phyloP scores from a whole-genome alignment of 345 rosid species.

The Lepidium aucheri region DNA sequence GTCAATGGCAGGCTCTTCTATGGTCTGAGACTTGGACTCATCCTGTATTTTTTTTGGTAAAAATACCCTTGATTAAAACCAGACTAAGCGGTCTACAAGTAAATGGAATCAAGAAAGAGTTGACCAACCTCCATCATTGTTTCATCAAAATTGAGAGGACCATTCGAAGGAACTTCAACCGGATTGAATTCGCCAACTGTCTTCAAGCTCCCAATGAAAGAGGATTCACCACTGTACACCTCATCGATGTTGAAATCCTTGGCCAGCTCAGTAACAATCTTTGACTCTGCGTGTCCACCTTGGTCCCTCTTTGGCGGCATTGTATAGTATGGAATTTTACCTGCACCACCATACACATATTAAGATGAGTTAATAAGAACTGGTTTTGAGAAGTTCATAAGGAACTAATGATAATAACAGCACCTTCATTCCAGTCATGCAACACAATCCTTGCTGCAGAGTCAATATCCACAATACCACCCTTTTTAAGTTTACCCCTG shows the following conservation, averaged over 20 bases:
- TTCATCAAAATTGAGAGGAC: conserved; percentile 61
- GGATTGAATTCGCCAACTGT: conserved; percentile 53
- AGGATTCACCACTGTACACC: conserved; percentile 69
- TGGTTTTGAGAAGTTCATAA: neutral
- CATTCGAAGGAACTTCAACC: conserved; percentile 67
- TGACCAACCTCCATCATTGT: conserved; percentile 65
- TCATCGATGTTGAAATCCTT: conserved; percentile 81
- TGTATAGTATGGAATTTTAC: conserved; percentile 83
- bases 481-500: conserved; percentile 93
- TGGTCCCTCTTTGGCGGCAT: conserved; percentile 74
- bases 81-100: neutral
- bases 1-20: neutral
- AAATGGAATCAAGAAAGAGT: neutral
- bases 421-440: conserved; percentile 93
- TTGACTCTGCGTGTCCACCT: conserved; percentile 62
- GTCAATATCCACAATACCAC: conserved; percentile 82
- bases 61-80: neutral
- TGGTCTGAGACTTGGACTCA: neutral
- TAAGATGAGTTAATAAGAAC: neutral
- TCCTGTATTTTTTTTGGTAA: conserved; percentile 9
- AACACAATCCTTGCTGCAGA: conserved; percentile 84
- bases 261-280: conserved; percentile 59
- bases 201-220: conserved; percentile 87
- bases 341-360: conserved; percentile 33
- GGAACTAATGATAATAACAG: neutral